Conservation (phyloP, 805 yeast genomes). For the Diddensiella caesifluorescens region DNA sequence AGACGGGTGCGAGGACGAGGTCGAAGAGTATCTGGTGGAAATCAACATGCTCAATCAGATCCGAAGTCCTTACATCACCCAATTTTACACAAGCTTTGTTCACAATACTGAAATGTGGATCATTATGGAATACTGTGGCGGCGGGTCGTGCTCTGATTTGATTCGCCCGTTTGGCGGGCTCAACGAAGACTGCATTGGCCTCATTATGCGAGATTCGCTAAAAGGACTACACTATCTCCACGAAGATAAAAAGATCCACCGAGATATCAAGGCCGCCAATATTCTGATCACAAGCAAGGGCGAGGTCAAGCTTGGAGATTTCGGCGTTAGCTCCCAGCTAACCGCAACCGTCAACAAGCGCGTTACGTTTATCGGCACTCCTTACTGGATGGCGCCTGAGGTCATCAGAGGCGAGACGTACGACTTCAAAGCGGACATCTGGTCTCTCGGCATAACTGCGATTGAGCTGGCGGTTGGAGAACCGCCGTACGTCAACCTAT, state of each 20-base stretch:
- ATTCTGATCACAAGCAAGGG: slow-evolving; percentile 68
- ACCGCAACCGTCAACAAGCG: slow-evolving; percentile 47
- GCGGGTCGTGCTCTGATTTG: slow-evolving; percentile 78
- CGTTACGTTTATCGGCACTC: slow-evolving; percentile 88
- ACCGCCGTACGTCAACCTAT: slow-evolving; percentile 71
- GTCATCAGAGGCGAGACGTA: slow-evolving; percentile 69
- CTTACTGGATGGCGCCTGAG: slow-evolving; percentile 99
- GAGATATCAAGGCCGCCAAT: slow-evolving; percentile 90
- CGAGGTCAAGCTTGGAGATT: slow-evolving; percentile 77
- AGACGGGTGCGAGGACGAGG: slow-evolving; percentile 73
- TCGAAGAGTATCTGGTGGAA: slow-evolving; percentile 59
- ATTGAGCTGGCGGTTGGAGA: slow-evolving; percentile 77
- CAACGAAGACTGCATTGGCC: slow-evolving; percentile 55
- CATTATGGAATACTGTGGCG: slow-evolving; percentile 93
- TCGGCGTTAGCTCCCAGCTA: slow-evolving; percentile 87
- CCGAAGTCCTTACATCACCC: slow-evolving; percentile 61
- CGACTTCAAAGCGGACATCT: slow-evolving; percentile 82
- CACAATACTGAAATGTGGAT: slow-evolving; percentile 73
- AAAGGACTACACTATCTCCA: slow-evolving; percentile 76
- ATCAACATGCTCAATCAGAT: slow-evolving; percentile 67
- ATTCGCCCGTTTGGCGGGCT: slow-evolving; percentile 42
- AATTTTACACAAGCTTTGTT: slow-evolving; percentile 56
- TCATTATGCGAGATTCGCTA: slow-evolving; percentile 57
- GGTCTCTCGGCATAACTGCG: slow-evolving; percentile 93
- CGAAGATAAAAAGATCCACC: slow-evolving; percentile 67